Base-by-base conservation (phyloP, 1,284 basidiomycete genomes). In the Peniophora sp. region DNA sequence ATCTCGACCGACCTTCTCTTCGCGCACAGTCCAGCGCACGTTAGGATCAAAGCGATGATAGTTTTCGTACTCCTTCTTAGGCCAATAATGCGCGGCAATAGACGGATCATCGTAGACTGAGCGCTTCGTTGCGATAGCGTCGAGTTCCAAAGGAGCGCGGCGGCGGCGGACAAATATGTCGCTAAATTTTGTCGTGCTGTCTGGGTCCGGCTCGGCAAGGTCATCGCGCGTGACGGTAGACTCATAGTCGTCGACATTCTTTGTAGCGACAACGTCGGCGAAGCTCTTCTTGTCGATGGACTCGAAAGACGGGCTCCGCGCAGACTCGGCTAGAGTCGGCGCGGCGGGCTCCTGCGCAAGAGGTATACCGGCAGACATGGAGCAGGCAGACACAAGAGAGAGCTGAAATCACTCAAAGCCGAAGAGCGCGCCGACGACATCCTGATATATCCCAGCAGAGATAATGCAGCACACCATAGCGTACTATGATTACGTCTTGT, bases 21-120 rank as follows among this genome's bases (percentile, higher is more conserved):
- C 85, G 27, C 75, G 63, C 61, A 74, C 75, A 1, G 84, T 87
- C 86, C 86, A 89, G 3, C 85, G 73, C 24, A 80, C 81, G 16
- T 69, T 63, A 0, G 79, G 76, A 58, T 89, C 80, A 56, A 89
- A 87, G 8, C 81, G 71, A 57, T 85, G 81, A 1, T 70, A 53
- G 57, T 82, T 85, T 63, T 87, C 85, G 55, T 82, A 85, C 1
- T 71, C 61, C 2, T 71, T 65, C 50, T 73, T 77, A 1, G 83
- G 81, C 65, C 73, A 74, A 56, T 82, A 84, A 53, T 74, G 68
- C 44, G 73, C 71, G 2, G 78, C 63, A 0, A 78, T 68, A 44
- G 63, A 56, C 2, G 79, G 75, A 55, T 85, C 79, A 54, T 83
- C 81, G 56, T 69, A 83, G 3, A 82, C 77, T 3, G 74, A 77